These are phyloP conservation scores for Dimargaris cristalligena DNA, from an alignment of 192 early-diverging fungal species.

Conservation along the genomic window DNA sequence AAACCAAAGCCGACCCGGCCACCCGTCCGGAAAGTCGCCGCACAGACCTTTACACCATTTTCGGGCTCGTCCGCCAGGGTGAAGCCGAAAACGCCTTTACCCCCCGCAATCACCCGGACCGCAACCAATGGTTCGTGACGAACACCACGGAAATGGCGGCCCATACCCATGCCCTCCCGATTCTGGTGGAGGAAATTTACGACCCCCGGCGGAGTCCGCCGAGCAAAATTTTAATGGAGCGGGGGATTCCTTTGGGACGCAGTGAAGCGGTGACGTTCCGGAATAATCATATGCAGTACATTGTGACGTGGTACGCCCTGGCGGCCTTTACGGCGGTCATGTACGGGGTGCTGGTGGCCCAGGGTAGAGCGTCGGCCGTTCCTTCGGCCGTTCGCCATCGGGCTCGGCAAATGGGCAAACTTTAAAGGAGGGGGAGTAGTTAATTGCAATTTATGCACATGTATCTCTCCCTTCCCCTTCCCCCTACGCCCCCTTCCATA, in stretches of 20 bases:
- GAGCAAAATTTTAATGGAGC: constrained; percentile 15
- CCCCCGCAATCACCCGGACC: constrained; percentile 38
- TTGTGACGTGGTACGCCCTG: constrained; percentile 65
- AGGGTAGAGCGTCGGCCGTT: neutral
- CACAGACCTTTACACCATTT: constrained; percentile 1
- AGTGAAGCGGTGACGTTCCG: constrained; percentile 54
- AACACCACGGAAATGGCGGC: constrained; percentile 66
- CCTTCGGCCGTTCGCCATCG: no score
- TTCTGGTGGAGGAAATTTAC: constrained; percentile 62
- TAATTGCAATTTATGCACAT: no score
- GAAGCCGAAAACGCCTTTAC: constrained; percentile 36
- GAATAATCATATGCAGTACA: constrained; percentile 76
- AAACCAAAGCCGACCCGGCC: constrained; percentile 39
- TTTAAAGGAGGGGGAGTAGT: no score
- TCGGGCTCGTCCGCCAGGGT: neutral
- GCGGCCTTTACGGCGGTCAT: constrained; percentile 2
- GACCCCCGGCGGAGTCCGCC: constrained; percentile 16
- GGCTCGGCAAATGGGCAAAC: no score
- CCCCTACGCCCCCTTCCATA: no score
- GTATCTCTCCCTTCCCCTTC: no score
- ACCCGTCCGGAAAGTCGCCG: constrained; percentile 28
- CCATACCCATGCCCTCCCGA: constrained; percentile 37
- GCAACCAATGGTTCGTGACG: constrained; percentile 68
- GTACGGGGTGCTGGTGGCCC: neutral
- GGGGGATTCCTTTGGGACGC: constrained; percentile 54